Evolutionary conservation across 805 yeast genomes (phyloP), one percentile per base, ranked within the genome.

Genomic region (Nakazawaea wickerhamii): DNA sequence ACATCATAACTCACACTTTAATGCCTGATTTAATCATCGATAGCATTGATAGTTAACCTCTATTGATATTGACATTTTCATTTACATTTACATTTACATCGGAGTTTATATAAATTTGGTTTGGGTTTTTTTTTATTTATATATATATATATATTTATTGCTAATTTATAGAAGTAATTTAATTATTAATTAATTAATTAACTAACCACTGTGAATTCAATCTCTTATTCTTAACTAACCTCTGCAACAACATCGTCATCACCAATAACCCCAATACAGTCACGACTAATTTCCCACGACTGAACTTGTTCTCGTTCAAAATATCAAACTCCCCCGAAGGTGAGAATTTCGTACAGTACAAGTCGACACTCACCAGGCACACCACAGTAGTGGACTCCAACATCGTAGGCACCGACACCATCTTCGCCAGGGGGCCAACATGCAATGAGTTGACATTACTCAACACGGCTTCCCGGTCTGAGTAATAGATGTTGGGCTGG

Each of bases 311-410:
- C n/a, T 70, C 63, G 20, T 80, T 75, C 58, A 91, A 69, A 39
- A 77, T 68, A 62, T 91, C 99, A 61, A 86, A 90, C 30, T 87
- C 85, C 33, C 76, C 75, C 0, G 96, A 86, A 0, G 98, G 96
- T 39, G 83, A 74, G 14, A 84, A 70, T 44, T 78, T 69, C 0
- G 95, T 81, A 55, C 90, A 85, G 64, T 85, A 90, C 5, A 84
- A 58, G 55, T 87, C 95, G n/a, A 70, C 60, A 15, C 83, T 86
- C 35, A 78, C 63, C 28, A 73, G 68, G 47, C 93, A 80, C 0
- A 85, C 74, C 15, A 86, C 69, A 2, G 83, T 70, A 0, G 97
- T 89, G 2, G 95, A 85, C 61, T 91, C 98, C 40, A 89, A 65
- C 30, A 75, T 71, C 0, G 97, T 84, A 2, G 84, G 70, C 3